Evolutionary conservation across 306 rosid species (phyloP), one percentile per base, ranked within the genome.

Genomic region (Acacia crassicarpa): DNA sequence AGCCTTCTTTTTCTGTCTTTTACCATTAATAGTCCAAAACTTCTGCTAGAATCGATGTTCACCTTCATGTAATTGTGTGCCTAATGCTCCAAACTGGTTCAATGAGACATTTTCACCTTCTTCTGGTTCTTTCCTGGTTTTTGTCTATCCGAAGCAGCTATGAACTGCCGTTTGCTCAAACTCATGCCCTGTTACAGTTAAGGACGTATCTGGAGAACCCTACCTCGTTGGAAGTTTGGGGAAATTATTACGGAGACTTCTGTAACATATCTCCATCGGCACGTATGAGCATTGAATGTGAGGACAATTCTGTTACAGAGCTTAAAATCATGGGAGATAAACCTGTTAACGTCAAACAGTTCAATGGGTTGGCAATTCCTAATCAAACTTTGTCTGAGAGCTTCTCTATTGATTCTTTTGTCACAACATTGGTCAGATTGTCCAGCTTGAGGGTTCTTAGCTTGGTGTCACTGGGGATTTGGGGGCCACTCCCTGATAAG

Each of bases 401-500:
- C 20, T 95, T 93, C 81, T 88, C 95, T 9, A 82, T 91, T 76
- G 94, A 90, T 82, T 89, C 94, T 33, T 91, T 95, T 68, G 88
- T 92, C 20, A 94, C 98, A 58, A 89, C 97, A 65, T 77, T 94
- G 84, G 56, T 92, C 30, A 92, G 97, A 85, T 61, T 94, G 67
- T 84, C 93, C 44, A 88, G 83, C 82, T 88, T 94, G 86, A 90
- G 86, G 85, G 90, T 94, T 78, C 97, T 94, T 40, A 87, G 91
- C 81, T 90, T 94, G 83, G 93, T 91, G 66, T 94, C 89, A 74
- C 63, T 94, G 86, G 98, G 97, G 46, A 88, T 94, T 74, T 92
- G 94, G 97, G 97, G 98, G 4, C 90, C 87, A 71, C 88, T 92
- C 67, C 88, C 97, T 72, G 91, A 92, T 54, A 94, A 94, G 85